Evolutionary conservation across 768 basidiomycete genomes (phyloP).

Genomic region (Calocybe cyanea): DNA sequence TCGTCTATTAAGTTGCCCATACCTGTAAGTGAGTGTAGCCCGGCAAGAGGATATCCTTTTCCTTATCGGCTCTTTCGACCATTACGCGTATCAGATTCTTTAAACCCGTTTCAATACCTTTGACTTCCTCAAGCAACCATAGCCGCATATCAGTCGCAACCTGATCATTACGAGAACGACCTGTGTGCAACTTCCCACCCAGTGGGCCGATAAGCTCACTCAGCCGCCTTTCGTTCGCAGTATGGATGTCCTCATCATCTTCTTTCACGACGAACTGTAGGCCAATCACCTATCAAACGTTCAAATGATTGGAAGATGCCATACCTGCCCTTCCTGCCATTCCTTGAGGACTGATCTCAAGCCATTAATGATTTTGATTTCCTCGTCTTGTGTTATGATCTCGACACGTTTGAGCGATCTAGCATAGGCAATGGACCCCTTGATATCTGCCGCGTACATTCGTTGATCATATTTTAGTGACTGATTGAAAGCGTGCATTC

Average conservation of each 20-base stretch:
- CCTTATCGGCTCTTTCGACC: slow-evolving; percentile 89
- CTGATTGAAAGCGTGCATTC: slow-evolving; percentile 98
- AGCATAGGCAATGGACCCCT: slow-evolving; percentile 94
- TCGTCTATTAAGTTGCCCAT: slow-evolving; percentile 5
- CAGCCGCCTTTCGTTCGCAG: slow-evolving; percentile 93
- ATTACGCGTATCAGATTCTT: slow-evolving; percentile 83
- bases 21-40: slow-evolving; percentile 99
- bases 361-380: slow-evolving; percentile 67
- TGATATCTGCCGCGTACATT: slow-evolving; percentile 90
- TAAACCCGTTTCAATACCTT: slow-evolving; percentile 61
- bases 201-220: slow-evolving; percentile 90
- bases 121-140: slow-evolving; percentile 84
- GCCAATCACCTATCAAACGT: not conserved
- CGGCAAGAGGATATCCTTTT: slow-evolving; percentile 86
- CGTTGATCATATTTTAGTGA: slow-evolving; percentile 92
- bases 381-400: slow-evolving; percentile 79
- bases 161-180: slow-evolving; percentile 96
- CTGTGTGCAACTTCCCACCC: slow-evolving; percentile 96
- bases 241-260: slow-evolving; percentile 99
- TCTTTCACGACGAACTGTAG: slow-evolving; percentile 66
- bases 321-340: slow-evolving; percentile 77
- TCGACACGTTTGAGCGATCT: slow-evolving; percentile 78
- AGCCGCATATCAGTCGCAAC: slow-evolving; percentile 98
- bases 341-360: slow-evolving; percentile 74
- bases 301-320: slow-evolving; percentile 19